Conservation (phyloP, 108 stramenopile species). For the Aurantiochytrium sp. region DNA sequence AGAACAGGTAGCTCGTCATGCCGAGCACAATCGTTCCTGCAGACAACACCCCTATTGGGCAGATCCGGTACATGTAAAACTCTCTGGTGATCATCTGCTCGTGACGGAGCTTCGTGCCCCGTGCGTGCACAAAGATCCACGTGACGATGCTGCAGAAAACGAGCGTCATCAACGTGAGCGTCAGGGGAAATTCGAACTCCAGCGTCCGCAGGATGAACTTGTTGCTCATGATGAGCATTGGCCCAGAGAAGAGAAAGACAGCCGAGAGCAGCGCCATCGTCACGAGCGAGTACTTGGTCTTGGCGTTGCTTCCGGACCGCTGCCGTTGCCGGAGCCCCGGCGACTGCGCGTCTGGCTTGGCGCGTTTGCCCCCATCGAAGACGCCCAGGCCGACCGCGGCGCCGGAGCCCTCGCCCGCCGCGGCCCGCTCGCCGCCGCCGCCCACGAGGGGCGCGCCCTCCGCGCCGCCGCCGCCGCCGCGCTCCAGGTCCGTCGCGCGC, state of each 20-base stretch:
- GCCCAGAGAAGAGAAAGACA: neutral
- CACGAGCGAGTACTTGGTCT: neutral
- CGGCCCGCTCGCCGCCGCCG: no score
- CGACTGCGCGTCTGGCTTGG: no score
- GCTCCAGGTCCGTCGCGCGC: no score
- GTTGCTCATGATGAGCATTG: slow-evolving; percentile 12
- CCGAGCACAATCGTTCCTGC: slow-evolving; percentile 17
- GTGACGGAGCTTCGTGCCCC: neutral
- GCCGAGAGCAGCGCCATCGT: neutral
- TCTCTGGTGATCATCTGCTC: neutral
- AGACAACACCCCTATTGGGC: neutral
- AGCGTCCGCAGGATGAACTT: neutral
- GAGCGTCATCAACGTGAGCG: neutral
- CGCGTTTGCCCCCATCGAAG: no score
- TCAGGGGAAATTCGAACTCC: neutral
- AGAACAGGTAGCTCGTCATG: slow-evolving; percentile 13
- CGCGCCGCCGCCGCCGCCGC: no score
- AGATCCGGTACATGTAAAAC: neutral
- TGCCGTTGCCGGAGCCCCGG: no score
- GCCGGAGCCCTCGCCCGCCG: no score
- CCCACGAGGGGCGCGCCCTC: no score
- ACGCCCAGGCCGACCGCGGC: no score
- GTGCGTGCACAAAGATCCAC: neutral
- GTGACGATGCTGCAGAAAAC: neutral
- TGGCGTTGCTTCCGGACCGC: no score